Conservation (phyloP, 371 early-diverging fungal species). For the Coemansia sp. region DNA sequence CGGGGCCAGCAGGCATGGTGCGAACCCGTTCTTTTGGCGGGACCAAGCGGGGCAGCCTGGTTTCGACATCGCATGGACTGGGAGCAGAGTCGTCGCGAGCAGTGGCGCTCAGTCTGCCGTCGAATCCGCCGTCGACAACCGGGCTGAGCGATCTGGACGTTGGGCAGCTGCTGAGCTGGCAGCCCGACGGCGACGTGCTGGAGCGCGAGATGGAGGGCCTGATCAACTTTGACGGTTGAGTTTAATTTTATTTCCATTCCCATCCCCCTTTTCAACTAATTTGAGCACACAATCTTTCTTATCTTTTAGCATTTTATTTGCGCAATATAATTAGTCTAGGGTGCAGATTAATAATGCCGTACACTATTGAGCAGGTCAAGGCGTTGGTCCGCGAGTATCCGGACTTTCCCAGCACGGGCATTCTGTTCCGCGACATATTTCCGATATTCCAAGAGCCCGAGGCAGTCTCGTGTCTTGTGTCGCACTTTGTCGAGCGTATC, state of each 20-base stretch:
- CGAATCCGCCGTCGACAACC: slow-evolving; percentile 33
- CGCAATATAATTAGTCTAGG: too few species aligned
- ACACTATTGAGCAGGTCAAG: slow-evolving; percentile 57
- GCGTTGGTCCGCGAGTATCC: slow-evolving; percentile 65
- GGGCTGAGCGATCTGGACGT: slow-evolving; percentile 23
- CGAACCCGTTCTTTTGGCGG: slow-evolving; percentile 13
- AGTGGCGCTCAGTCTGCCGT: slow-evolving; percentile 18
- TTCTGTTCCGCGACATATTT: slow-evolving; percentile 93
- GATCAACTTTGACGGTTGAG: slow-evolving; percentile 41
- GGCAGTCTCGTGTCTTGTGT: slow-evolving; percentile 86
- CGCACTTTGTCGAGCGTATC: slow-evolving; percentile 83
- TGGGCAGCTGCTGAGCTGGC: slow-evolving; percentile 38
- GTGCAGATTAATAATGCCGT: slow-evolving; percentile 18
- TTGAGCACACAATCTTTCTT: not conserved
- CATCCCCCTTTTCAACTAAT: not conserved
- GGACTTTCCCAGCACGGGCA: slow-evolving; percentile 88
- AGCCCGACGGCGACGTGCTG: slow-evolving; percentile 31
- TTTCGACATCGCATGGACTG: not conserved
- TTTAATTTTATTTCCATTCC: not conserved
- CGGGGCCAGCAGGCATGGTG: slow-evolving; percentile 31
- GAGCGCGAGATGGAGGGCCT: slow-evolving; percentile 48
- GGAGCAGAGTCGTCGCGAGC: not conserved
- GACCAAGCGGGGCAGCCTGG: slow-evolving; percentile 12
- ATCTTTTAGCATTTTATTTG: not conserved
- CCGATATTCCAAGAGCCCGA: slow-evolving; percentile 93